phyloP scores from a whole-genome alignment of 2,329 filamentous ascomycete species.

The Neonectria magnoliae region DNA sequence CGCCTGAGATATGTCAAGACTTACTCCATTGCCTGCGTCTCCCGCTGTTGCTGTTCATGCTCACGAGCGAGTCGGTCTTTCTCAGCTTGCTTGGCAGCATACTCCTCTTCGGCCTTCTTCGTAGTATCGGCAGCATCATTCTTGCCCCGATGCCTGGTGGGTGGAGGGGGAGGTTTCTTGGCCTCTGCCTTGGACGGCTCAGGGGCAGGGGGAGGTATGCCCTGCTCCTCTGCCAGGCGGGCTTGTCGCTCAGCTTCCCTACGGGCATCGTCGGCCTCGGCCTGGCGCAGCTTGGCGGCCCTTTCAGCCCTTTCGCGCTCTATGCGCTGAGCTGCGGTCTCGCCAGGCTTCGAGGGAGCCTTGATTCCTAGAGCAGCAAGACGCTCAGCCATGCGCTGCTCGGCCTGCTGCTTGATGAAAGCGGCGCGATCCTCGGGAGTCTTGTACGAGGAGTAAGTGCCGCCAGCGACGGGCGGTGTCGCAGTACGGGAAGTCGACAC shows the following conservation, averaged over 20 bases:
- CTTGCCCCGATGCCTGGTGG: slow-evolving; percentile 74
- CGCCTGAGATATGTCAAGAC: slow-evolving; percentile 50
- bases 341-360: slow-evolving; percentile 79
- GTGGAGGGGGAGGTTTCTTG: slow-evolving; percentile 81
- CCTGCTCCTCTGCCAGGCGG: slow-evolving; percentile 82
- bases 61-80: slow-evolving; percentile 74
- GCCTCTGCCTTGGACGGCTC: slow-evolving; percentile 56
- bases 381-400: slow-evolving; percentile 95
- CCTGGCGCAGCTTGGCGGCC: slow-evolving; percentile 86
- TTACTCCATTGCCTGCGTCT: slow-evolving; percentile 84
- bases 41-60: slow-evolving; percentile 78
- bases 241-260: slow-evolving; percentile 89
- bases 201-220: slow-evolving; percentile 66
- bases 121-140: slow-evolving; percentile 65
- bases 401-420: slow-evolving; percentile 96
- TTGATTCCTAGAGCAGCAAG: slow-evolving; percentile 93
- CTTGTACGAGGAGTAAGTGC: slow-evolving; percentile 84
- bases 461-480: slow-evolving; percentile 59
- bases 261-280: slow-evolving; percentile 92
- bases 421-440: slow-evolving; percentile 94
- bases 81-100: slow-evolving; percentile 68
- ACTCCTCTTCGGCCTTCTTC: slow-evolving; percentile 68
- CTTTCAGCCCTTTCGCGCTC: slow-evolving; percentile 90
- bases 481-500: slow-evolving; percentile 63
- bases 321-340: slow-evolving; percentile 83